Conservation (phyloP, 2,329 filamentous ascomycete species). For the Penicillium sp. region DNA sequence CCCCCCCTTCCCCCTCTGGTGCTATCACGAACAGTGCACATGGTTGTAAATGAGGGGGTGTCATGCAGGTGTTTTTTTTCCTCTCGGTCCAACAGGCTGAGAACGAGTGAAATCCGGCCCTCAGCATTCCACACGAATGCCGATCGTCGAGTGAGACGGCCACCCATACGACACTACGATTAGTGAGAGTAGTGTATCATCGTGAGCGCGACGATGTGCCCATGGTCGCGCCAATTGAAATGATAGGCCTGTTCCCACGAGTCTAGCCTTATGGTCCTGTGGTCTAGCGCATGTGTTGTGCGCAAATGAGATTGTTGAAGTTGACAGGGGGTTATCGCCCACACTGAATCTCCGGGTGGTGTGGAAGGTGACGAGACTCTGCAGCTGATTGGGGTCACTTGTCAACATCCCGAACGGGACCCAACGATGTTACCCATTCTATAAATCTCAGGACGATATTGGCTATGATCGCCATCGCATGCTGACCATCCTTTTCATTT, state of each 20-base stretch:
- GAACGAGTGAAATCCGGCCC: constrained; percentile 1
- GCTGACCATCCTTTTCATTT: too few species aligned
- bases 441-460: too few species aligned
- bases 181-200: constrained; percentile 5
- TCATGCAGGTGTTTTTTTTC: neutral
- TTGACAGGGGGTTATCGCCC: too few species aligned
- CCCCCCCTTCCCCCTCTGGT: too few species aligned
- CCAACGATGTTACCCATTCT: too few species aligned
- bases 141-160: constrained; percentile 2
- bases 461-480: too few species aligned
- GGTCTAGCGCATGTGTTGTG: constrained; percentile 10
- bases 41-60: neutral
- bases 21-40: too few species aligned
- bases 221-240: constrained; percentile 1
- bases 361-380: too few species aligned
- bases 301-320: too few species aligned
- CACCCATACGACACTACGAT: neutral
- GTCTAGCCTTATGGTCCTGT: constrained; percentile 11
- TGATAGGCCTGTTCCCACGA: constrained; percentile 7
- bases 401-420: too few species aligned
- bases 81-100: neutral
- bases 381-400: too few species aligned
- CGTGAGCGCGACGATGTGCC: constrained; percentile 5
- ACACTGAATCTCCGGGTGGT: too few species aligned
- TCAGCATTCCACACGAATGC: constrained; percentile 12